These are phyloP conservation scores for Cyphellophora attinorum DNA, from an alignment of 2,329 filamentous ascomycete genomes.

Conservation along the genomic window DNA sequence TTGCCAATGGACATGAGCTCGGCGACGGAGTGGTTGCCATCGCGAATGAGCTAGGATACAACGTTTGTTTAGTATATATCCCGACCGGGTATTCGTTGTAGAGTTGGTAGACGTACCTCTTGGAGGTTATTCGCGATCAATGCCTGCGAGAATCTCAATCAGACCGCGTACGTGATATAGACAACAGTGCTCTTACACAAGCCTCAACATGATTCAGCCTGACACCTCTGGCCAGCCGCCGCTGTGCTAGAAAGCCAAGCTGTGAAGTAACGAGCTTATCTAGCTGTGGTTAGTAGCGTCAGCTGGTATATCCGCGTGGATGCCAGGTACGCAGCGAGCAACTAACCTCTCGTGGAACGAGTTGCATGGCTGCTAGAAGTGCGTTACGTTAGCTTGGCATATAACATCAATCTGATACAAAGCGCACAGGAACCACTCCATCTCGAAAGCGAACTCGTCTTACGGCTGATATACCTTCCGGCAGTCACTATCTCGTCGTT, in stretches of 20 bases:
- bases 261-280: slow-evolving; percentile 95
- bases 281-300: slow-evolving; percentile 60
- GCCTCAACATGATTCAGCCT: slow-evolving; percentile 87
- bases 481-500: slow-evolving; percentile 1
- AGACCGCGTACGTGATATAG: too few species aligned
- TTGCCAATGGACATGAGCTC: slow-evolving; percentile 88
- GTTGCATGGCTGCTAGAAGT: slow-evolving; percentile 30
- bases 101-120: slow-evolving; percentile 59
- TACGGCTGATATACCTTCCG: not conserved
- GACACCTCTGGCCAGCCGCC: slow-evolving; percentile 76
- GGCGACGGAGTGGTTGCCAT: slow-evolving; percentile 85
- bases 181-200: slow-evolving; percentile 51
- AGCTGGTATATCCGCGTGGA: too few species aligned
- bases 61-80: slow-evolving; percentile 3
- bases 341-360: slow-evolving; percentile 36
- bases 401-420: too few species aligned
- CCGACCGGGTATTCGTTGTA: too few species aligned
- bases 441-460: not conserved
- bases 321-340: slow-evolving; percentile 1
- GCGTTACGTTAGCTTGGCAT: too few species aligned
- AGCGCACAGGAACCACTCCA: too few species aligned
- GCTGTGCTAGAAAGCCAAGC: slow-evolving; percentile 76
- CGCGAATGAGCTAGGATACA: slow-evolving; percentile 70
- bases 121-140: slow-evolving; percentile 77
- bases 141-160: slow-evolving; percentile 23